phyloP scores from a whole-genome alignment of 768 basidiomycete species.

The Aureoboletus auriporus region DNA sequence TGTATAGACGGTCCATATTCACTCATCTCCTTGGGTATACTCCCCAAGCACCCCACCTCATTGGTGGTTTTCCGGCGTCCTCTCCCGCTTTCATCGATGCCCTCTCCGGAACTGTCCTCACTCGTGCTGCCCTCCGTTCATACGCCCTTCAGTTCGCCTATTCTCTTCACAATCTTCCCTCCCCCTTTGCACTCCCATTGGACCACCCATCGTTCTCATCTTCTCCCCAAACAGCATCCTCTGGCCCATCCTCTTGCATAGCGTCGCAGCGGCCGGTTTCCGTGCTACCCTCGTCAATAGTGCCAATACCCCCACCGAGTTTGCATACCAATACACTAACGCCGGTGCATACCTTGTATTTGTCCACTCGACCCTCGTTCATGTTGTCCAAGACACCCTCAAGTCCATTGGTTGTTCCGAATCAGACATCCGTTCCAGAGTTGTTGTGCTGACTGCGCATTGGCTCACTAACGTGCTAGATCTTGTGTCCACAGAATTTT shows the following conservation, averaged over 20 bases:
- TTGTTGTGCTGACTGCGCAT: constrained; percentile 51
- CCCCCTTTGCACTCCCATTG: constrained; percentile 43
- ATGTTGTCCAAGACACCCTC: constrained; percentile 56
- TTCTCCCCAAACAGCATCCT: constrained; percentile 66
- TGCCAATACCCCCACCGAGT: constrained; percentile 62
- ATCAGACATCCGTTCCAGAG: constrained; percentile 45
- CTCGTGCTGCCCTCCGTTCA: constrained; percentile 50
- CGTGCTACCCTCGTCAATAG: constrained; percentile 71
- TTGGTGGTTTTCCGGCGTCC: constrained; percentile 42
- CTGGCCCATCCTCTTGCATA: constrained; percentile 45
- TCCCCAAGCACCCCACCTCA: constrained; percentile 16
- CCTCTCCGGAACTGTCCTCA: constrained; percentile 48
- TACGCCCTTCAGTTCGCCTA: constrained; percentile 54
- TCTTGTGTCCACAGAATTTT: constrained; percentile 29
- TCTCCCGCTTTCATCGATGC: constrained; percentile 66
- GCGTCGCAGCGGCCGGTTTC: constrained; percentile 60
- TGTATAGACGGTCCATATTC: constrained; percentile 28
- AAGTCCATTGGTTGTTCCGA: constrained; percentile 42
- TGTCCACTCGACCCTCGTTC: constrained; percentile 56
- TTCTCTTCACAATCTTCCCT: constrained; percentile 49
- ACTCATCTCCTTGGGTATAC: constrained; percentile 25
- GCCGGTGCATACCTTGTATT: constrained; percentile 62
- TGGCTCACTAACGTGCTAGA: constrained; percentile 39
- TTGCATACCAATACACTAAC: constrained; percentile 68
- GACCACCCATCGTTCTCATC: constrained; percentile 48